Evolutionary conservation across 345 rosid genomes (phyloP).

Genomic region (sweet orange (Citrus sinensis)): DNA sequence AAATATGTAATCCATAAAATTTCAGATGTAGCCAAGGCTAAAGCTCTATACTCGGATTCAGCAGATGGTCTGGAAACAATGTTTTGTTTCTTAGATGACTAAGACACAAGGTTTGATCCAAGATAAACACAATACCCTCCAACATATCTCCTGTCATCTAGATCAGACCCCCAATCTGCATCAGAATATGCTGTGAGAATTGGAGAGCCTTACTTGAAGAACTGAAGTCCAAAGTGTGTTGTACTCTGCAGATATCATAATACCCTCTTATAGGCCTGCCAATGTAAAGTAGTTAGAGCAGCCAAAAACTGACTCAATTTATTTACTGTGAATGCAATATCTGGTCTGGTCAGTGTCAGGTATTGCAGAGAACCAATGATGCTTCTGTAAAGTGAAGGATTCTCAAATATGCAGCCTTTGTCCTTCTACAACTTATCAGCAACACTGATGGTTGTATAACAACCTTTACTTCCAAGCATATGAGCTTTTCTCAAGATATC

Average conservation of each 20-base stretch:
- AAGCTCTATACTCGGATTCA: too few species aligned
- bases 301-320: background rate
- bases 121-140: too few species aligned
- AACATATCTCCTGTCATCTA: too few species aligned
- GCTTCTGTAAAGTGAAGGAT: background rate
- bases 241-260: background rate
- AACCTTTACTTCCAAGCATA: background rate
- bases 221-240: too few species aligned
- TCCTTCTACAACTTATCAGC: background rate
- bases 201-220: accelerated
- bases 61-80: too few species aligned
- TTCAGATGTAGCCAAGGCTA: too few species aligned
- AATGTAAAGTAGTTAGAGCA: background rate
- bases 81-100: too few species aligned
- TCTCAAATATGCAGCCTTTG: background rate
- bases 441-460: background rate
- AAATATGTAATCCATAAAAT: too few species aligned
- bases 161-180: too few species aligned
- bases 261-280: background rate
- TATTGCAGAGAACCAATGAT: background rate
- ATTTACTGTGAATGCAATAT: background rate
- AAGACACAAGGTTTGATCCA: too few species aligned
- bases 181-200: too few species aligned
- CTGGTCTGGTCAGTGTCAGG: background rate
- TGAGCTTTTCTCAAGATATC: background rate